These are phyloP conservation scores for Boletus edulis DNA, from an alignment of 768 basidiomycete species.

Conservation along the genomic window DNA sequence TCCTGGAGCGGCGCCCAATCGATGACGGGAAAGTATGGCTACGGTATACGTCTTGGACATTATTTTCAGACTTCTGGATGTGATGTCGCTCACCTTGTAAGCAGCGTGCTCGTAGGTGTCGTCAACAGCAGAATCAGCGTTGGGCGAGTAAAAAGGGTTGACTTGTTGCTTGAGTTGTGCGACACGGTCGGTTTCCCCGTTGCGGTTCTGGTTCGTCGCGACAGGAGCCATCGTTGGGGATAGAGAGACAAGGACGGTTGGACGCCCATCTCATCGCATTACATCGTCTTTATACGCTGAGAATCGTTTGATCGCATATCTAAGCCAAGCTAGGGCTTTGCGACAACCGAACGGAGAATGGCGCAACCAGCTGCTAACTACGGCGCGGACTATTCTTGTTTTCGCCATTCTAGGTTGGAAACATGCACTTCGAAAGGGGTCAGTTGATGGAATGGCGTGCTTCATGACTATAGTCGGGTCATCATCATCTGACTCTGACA, in stretches of 20 bases:
- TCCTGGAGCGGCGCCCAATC: constrained; percentile 64
- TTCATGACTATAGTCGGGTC: neutral
- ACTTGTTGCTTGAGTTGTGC: constrained; percentile 25
- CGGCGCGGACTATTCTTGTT: constrained; percentile 4
- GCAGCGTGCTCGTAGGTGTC: constrained; percentile 51
- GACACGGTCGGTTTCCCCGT: constrained; percentile 12
- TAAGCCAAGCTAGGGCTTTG: neutral
- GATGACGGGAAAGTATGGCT: constrained; percentile 66
- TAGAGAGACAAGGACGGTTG: neutral
- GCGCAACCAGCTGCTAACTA: constrained; percentile 12
- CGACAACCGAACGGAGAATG: constrained; percentile 13
- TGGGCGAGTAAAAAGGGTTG: constrained; percentile 64
- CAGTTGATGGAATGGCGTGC: neutral
- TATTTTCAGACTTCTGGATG: neutral
- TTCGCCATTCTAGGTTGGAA: constrained; percentile 8
- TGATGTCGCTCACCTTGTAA: constrained; percentile 48
- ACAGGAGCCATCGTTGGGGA: constrained; percentile 48
- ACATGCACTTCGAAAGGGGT: neutral
- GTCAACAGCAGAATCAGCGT: constrained; percentile 49
- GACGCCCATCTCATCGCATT: neutral
- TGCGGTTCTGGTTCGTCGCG: constrained; percentile 38
- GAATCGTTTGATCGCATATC: neutral
- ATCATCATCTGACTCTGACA: neutral
- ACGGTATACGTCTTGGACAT: neutral
- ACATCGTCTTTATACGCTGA: constrained; percentile 16